Evolutionary conservation across 768 basidiomycete genomes (phyloP).

Genomic region (Panus rudis): DNA sequence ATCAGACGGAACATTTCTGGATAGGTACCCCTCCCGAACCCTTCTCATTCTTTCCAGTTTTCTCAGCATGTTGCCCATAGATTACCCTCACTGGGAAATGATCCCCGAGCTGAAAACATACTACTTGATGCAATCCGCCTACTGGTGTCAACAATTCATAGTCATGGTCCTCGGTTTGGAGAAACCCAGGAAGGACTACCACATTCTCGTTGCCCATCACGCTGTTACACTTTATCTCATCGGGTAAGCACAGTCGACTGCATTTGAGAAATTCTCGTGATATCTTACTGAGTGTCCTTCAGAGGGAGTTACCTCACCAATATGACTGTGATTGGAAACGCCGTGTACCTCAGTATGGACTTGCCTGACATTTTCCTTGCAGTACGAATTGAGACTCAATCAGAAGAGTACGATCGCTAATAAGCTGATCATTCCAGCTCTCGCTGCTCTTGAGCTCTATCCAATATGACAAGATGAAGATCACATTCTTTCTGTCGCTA

Average conservation of each 20-base stretch:
- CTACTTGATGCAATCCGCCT: constrained; percentile 87
- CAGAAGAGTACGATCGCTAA: background rate
- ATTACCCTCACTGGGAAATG: constrained; percentile 88
- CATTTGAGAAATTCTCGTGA: background rate
- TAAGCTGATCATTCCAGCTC: constrained; percentile 36
- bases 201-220: constrained; percentile 86
- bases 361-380: constrained; percentile 84
- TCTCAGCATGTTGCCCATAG: constrained; percentile 33
- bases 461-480: constrained; percentile 53
- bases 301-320: constrained; percentile 82
- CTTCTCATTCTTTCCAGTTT: background rate
- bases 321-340: constrained; percentile 80
- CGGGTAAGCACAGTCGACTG: constrained; percentile 44
- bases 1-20: constrained; percentile 78
- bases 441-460: constrained; percentile 88
- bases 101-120: constrained; percentile 77
- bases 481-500: constrained; percentile 57
- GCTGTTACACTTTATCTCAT: constrained; percentile 91
- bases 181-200: constrained; percentile 89
- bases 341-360: constrained; percentile 95
- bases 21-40: constrained; percentile 37
- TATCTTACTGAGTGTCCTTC: background rate
- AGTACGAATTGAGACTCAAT: constrained; percentile 33
- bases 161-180: constrained; percentile 80
- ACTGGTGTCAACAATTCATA: constrained; percentile 91